Evolutionary conservation across 2,329 filamentous ascomycete genomes (phyloP).

Genomic region (Lasiodiplodia gonubiensis): DNA sequence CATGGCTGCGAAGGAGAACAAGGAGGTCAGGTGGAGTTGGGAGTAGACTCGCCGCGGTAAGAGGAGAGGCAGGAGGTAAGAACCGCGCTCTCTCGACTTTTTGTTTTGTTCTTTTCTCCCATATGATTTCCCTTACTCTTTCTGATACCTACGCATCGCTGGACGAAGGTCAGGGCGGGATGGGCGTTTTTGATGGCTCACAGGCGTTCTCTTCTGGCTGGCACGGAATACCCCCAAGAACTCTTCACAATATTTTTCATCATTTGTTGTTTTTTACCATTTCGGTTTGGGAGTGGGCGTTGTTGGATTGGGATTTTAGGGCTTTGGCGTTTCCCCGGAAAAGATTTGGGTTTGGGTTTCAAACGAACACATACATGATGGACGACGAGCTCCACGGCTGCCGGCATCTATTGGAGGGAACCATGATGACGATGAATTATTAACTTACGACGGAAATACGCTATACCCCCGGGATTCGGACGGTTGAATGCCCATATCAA

Average conservation of each 20-base stretch:
- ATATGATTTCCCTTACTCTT: neutral
- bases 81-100: neutral
- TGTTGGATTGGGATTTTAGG: neutral
- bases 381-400: slow-evolving; percentile 1
- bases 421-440: neutral
- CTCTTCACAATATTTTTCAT: neutral
- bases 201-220: neutral
- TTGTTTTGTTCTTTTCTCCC: neutral
- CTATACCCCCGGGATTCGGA: neutral
- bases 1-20: neutral
- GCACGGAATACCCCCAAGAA: neutral
- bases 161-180: neutral
- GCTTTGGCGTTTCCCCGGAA: neutral
- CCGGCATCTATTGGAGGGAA: neutral
- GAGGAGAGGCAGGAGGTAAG: neutral
- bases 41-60: neutral
- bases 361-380: neutral
- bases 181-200: neutral
- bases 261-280: neutral
- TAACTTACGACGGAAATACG: neutral
- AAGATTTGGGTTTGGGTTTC: neutral
- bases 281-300: neutral
- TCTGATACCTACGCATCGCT: neutral
- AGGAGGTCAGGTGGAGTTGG: slow-evolving; percentile 20
- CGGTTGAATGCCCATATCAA: neutral